Conservation (phyloP, 805 yeast species). For the Saccharomycopsis javanensis region DNA sequence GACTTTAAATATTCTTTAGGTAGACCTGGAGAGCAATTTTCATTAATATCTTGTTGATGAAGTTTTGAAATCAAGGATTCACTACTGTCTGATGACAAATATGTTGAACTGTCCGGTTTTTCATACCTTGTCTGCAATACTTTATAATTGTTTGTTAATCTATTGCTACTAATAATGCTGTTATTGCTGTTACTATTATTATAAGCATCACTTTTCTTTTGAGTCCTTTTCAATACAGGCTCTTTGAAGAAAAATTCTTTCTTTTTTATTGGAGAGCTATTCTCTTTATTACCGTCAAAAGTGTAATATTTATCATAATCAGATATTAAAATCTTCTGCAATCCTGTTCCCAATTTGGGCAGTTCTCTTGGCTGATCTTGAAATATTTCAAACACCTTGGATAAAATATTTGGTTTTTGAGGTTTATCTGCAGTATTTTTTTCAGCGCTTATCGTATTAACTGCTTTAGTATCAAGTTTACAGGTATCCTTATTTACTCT, state of each 20-base stretch:
- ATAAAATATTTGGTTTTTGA: not conserved
- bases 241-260: not conserved
- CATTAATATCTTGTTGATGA: not conserved
- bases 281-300: slow-evolving; percentile 13
- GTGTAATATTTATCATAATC: not conserved
- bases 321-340: not conserved
- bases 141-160: not conserved
- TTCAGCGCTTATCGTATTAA: not conserved
- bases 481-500: not conserved
- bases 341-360: not conserved
- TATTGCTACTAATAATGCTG: not conserved
- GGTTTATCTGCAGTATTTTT: not conserved
- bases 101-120: not conserved
- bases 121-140: slow-evolving; percentile 2
- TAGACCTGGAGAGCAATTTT: not conserved
- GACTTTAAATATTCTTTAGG: slow-evolving; percentile 13
- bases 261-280: slow-evolving; percentile 5
- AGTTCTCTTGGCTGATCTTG: not conserved
- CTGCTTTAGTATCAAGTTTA: not conserved
- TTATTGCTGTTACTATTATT: not conserved
- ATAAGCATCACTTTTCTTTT: not conserved
- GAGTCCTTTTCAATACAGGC: slow-evolving; percentile 5
- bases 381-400: not conserved
- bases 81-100: not conserved
- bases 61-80: not conserved